Percentiles rank a stretch among this genome's conserved stretches.
Evolutionary conservation across 2,329 filamentous ascomycete species (phyloP).

Genomic region (Exophiala xenobiotica): DNA sequence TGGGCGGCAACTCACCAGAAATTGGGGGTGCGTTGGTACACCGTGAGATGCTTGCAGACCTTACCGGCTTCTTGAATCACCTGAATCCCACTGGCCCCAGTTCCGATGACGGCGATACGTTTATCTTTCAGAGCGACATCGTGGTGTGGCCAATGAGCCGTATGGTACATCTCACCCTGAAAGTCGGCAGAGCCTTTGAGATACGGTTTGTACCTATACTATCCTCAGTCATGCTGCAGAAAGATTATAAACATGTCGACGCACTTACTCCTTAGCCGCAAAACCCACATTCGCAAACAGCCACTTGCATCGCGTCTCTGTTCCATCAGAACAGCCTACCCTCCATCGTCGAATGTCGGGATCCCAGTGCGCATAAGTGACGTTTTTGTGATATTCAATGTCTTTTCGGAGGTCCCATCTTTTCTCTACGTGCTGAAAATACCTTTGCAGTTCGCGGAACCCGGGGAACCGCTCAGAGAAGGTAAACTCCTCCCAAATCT

Average conservation of each 20-base stretch:
- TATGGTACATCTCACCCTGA: slow-evolving; percentile 59
- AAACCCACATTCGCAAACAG: slow-evolving; percentile 42
- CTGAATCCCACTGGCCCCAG: slow-evolving; percentile 54
- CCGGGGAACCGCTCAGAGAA: slow-evolving; percentile 45
- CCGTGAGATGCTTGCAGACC: slow-evolving; percentile 50
- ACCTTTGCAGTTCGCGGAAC: slow-evolving; percentile 40
- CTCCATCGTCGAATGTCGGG: slow-evolving; percentile 37
- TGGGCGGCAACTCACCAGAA: slow-evolving; percentile 31
- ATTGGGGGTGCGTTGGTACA: slow-evolving; percentile 65
- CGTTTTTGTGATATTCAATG: slow-evolving; percentile 35
- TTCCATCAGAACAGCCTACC: slow-evolving; percentile 47
- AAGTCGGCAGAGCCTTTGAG: slow-evolving; percentile 60
- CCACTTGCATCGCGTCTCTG: slow-evolving; percentile 39
- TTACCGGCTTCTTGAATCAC: slow-evolving; percentile 55
- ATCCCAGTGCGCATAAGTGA: slow-evolving; percentile 39
- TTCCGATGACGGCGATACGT: slow-evolving; percentile 62
- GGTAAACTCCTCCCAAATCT: slow-evolving; percentile 47
- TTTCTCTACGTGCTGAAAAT: slow-evolving; percentile 50
- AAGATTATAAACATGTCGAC: slow-evolving; percentile 37
- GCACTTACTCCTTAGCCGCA: slow-evolving; percentile 49
- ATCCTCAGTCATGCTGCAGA: slow-evolving; percentile 40
- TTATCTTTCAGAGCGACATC: slow-evolving; percentile 58
- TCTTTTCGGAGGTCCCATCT: slow-evolving; percentile 46
- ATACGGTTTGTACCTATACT: slow-evolving; percentile 55
- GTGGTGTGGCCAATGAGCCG: slow-evolving; percentile 60